phyloP scores from a whole-genome alignment of 129 eudicot species.

The Chrysanthemum lavandulifolium region DNA sequence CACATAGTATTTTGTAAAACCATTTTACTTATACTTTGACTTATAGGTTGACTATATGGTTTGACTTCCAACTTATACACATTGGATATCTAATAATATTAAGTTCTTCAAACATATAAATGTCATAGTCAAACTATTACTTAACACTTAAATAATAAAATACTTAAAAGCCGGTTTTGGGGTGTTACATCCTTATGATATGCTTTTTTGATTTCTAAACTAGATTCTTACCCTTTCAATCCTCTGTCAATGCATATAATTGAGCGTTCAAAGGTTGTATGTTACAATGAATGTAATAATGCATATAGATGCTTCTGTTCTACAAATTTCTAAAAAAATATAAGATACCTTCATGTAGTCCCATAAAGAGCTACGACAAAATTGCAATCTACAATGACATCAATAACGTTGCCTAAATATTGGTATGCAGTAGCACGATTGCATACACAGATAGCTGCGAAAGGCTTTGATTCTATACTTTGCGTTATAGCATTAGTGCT shows the following conservation, averaged over 20 bases:
- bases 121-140: too few relatives aligned
- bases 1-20: too few relatives aligned
- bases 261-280: background rate
- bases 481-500: slow-evolving; percentile 57
- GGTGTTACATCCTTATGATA: slow-evolving; percentile 67
- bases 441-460: slow-evolving; percentile 80
- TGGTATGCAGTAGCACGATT: slow-evolving; percentile 97
- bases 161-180: too few relatives aligned
- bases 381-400: slow-evolving; percentile 95
- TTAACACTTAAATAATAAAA: too few relatives aligned
- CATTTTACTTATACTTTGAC: too few relatives aligned
- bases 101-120: too few relatives aligned
- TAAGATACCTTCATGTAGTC: slow-evolving; percentile 60
- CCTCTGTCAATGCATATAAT: slow-evolving; percentile 48
- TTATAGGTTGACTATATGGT: too few relatives aligned
- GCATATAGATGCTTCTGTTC: background rate
- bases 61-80: too few relatives aligned
- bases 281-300: background rate
- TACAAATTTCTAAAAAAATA: too few relatives aligned
- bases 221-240: slow-evolving; percentile 57
- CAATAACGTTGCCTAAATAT: slow-evolving; percentile 70
- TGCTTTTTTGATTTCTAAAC: slow-evolving; percentile 84
- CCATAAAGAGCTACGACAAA: slow-evolving; percentile 79
- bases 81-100: too few relatives aligned
- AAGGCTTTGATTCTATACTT: slow-evolving; percentile 67